Conservation (phyloP, 179 eudicot species). For the Vitellaria paradoxa region DNA sequence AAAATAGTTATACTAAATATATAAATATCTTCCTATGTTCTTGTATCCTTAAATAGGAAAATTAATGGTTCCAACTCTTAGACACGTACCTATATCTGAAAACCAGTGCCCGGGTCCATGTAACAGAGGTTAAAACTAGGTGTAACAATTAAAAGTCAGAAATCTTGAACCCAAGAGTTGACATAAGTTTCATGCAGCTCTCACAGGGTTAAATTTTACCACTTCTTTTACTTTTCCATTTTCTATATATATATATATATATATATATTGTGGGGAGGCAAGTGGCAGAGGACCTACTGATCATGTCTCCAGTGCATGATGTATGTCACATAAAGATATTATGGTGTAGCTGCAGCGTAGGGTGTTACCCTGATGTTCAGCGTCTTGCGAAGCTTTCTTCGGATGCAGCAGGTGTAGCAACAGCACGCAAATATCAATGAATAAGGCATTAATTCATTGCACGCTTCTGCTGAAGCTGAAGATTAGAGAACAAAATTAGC, state of each 20-base stretch:
- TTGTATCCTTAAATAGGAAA: no score
- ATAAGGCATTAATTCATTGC: constrained; percentile 84
- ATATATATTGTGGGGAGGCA: not conserved
- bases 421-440: constrained; percentile 92
- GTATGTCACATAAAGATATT: not conserved
- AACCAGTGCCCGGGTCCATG: no score
- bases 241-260: no score
- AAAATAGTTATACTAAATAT: no score
- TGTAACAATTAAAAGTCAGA: not conserved
- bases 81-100: no score
- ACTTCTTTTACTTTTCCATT: no score
- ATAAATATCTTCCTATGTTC: no score
- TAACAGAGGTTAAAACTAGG: not conserved
- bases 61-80: no score
- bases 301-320: not conserved
- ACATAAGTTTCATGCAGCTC: not conserved
- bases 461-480: constrained; percentile 87
- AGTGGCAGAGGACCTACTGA: not conserved
- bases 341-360: constrained; percentile 1
- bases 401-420: constrained; percentile 93
- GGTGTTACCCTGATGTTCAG: constrained; percentile 67
- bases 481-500: constrained; percentile 12
- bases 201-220: not conserved
- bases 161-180: not conserved
- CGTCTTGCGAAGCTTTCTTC: constrained; percentile 80